Evolutionary conservation across 306 rosid genomes (phyloP).

Genomic region (Cicer arietinum): DNA sequence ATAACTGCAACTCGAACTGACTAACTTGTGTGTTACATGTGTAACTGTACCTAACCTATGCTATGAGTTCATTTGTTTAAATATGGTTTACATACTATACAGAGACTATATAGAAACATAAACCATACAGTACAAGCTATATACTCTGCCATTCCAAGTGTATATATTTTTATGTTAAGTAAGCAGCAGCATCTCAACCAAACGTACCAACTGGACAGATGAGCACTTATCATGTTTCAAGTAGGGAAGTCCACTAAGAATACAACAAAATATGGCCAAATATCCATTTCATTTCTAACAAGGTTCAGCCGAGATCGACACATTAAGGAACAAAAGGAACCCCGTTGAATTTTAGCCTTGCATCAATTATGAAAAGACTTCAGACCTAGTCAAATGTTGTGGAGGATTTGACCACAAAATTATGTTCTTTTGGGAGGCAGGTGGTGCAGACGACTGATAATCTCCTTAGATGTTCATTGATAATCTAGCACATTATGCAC

Average conservation of each 20-base stretch:
- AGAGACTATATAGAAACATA: neutral
- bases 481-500: conserved; percentile 20
- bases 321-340: conserved; percentile 15
- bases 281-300: conserved; percentile 23
- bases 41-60: conserved; percentile 1
- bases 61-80: neutral
- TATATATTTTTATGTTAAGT: neutral
- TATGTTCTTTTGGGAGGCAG: neutral
- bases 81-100: neutral
- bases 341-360: neutral
- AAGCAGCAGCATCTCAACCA: conserved; percentile 18
- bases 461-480: conserved; percentile 20
- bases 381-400: conserved; percentile 13
- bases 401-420: conserved; percentile 20
- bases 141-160: neutral
- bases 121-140: conserved; percentile 6
- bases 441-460: neutral
- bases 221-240: conserved; percentile 3
- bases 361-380: conserved; percentile 10
- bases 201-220: conserved; percentile 9
- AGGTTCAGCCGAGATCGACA: conserved; percentile 18
- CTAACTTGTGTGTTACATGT: neutral
- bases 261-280: conserved; percentile 37
- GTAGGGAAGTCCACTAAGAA: conserved; percentile 27
- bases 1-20: neutral